These are phyloP conservation scores for Hypoxylon lienhwacheense DNA, from an alignment of 495 filamentous ascomycete genomes.

Conservation along the genomic window DNA sequence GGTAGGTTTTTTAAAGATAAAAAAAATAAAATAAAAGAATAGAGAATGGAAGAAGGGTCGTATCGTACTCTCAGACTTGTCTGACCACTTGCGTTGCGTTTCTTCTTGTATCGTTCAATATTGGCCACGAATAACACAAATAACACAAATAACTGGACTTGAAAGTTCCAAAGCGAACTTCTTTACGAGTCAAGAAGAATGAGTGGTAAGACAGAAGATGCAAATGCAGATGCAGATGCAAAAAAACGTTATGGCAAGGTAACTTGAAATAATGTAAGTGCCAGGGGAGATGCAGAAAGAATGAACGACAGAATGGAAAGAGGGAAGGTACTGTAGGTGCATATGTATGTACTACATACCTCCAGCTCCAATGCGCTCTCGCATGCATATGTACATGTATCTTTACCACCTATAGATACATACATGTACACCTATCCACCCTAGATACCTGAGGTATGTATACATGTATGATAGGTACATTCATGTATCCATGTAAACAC, in stretches of 20 bases:
- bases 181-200: background rate
- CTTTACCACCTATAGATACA: too few relatives aligned
- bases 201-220: too few relatives aligned
- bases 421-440: too few relatives aligned
- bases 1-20: too few relatives aligned
- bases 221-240: conserved; percentile 6
- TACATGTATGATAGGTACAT: too few relatives aligned
- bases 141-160: conserved; percentile 17
- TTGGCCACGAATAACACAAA: conserved; percentile 26
- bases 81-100: conserved; percentile 18
- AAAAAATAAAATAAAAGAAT: conserved; percentile 15
- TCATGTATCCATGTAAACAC: conserved; percentile 8
- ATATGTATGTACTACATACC: background rate
- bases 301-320: background rate
- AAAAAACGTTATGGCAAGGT: too few relatives aligned
- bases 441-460: too few relatives aligned
- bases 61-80: conserved; percentile 31
- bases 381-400: too few relatives aligned
- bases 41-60: conserved; percentile 14
- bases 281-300: conserved; percentile 4
- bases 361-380: conserved; percentile 15
- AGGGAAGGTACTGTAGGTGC: background rate
- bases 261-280: too few relatives aligned
- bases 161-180: too few relatives aligned
- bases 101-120: conserved; percentile 25